Conservation (phyloP, 2,329 filamentous ascomycete genomes). For the Chaetomium globosum region DNA sequence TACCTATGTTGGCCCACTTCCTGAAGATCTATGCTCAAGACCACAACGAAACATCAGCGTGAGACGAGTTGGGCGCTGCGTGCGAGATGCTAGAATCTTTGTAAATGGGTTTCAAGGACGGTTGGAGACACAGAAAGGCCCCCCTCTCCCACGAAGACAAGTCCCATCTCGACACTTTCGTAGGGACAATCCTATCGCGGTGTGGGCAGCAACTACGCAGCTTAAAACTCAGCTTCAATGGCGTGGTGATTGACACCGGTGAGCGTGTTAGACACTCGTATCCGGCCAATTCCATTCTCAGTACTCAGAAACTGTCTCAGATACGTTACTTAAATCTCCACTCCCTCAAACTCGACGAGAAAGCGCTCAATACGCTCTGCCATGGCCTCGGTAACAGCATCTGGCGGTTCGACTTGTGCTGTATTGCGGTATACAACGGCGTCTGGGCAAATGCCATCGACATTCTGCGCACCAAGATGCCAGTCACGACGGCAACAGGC, state of each 20-base stretch:
- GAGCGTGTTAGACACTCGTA: neutral
- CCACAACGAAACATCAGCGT: neutral
- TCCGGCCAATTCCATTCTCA: neutral
- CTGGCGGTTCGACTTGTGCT: neutral
- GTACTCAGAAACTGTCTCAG: neutral
- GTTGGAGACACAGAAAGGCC: no score
- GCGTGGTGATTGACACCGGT: neutral
- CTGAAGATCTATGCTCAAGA: neutral
- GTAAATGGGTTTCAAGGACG: neutral
- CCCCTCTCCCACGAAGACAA: neutral
- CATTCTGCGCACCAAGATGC: neutral
- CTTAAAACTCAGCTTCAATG: neutral
- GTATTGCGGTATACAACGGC: neutral
- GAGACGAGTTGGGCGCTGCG: neutral
- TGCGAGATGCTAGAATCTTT: neutral
- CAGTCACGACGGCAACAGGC: neutral
- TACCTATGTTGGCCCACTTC: constrained; percentile 5
- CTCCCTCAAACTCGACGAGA: neutral
- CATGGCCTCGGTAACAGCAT: neutral
- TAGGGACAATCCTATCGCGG: neutral
- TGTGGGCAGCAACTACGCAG: neutral
- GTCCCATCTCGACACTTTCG: neutral
- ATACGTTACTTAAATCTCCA: neutral
- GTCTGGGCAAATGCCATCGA: neutral
- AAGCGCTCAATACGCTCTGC: neutral